Base-by-base conservation (phyloP, 148 eudicot genomes). In the Chenopodium berlandieri region DNA sequence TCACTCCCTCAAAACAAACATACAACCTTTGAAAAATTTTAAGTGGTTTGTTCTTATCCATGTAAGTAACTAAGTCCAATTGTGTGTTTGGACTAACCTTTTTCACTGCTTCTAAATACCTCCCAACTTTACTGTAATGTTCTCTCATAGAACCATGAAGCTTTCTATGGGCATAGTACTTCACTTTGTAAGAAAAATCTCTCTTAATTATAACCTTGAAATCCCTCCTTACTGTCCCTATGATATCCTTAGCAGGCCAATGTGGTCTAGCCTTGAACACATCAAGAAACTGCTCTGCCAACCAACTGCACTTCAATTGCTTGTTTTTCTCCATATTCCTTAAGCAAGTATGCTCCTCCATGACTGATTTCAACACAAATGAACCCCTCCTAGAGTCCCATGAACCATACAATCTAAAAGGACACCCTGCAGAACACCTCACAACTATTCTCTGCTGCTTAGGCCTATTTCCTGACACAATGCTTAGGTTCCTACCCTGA, bases 221-320 rank as follows among this genome's bases (percentile, higher is more conserved):
- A 2, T 1, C 30, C 1, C 34, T 30, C 34, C 37, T 50, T 0
- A 75, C 64, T 11, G 64, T 34, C 20, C 52, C 64, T 3, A 75
- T 30, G 0, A 75, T 52, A 1, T 75, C 77, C 5, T 13, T 9
- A 10, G 64, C n/a, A 22, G 37, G 77, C 77, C 64, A 75, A 11
- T 75, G 19, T 9, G 77, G 63, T 25, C 64, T 75, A 12, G 58
- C 13, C 7, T 75, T 75, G 34, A 75, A 75, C 6, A 75, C 63
- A 7, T 75, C 62, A 0, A 75, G 20, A 0, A 75, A 75, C 4
- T 52, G 58, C 6, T 75, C n/a, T 1, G 64, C 77, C 22, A 75
- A 10, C 40, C 56, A 50, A 10, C 3, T 75, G 7, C 20, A n/a
- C 14, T 46, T 75, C 2, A 75, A 13, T 27, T 75, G 65, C 16